Evolutionary conservation across 1,139 yeast genomes (phyloP).

Genomic region (Torulaspora pretoriensis): DNA sequence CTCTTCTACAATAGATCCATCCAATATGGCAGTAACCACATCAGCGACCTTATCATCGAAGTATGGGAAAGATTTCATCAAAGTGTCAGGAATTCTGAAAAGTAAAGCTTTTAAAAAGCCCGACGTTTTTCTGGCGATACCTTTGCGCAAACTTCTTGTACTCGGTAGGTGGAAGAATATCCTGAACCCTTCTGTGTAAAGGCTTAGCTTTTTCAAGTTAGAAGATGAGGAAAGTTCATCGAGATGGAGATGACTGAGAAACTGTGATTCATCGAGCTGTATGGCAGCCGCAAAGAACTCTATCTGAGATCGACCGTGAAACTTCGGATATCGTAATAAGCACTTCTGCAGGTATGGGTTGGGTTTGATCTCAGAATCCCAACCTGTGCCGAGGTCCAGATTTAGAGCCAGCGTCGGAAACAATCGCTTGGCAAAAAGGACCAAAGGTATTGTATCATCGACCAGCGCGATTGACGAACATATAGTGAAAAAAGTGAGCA

Average conservation of each 20-base stretch:
- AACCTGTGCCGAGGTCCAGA: slow-evolving; percentile 19
- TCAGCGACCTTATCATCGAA: slow-evolving; percentile 29
- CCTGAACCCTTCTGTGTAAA: slow-evolving; percentile 35
- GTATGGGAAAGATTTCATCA: slow-evolving; percentile 27
- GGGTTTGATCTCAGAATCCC: slow-evolving; percentile 20
- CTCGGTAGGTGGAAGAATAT: slow-evolving; percentile 31
- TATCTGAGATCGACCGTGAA: slow-evolving; percentile 27
- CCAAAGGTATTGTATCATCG: slow-evolving; percentile 23
- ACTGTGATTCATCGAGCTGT: slow-evolving; percentile 24
- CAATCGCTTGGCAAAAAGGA: slow-evolving; percentile 29
- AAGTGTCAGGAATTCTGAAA: slow-evolving; percentile 27
- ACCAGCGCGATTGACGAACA: slow-evolving; percentile 29
- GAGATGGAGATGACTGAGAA: slow-evolving; percentile 23
- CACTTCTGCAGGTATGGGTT: slow-evolving; percentile 24
- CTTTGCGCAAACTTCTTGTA: slow-evolving; percentile 19
- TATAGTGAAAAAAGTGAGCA: slow-evolving; percentile 25
- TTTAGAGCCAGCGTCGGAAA: slow-evolving; percentile 23
- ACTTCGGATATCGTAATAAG: slow-evolving; percentile 22
- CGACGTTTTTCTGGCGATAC: slow-evolving; percentile 22
- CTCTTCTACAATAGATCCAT: slow-evolving; percentile 25
- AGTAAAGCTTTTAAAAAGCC: slow-evolving; percentile 28
- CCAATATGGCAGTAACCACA: slow-evolving; percentile 27
- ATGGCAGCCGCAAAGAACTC: slow-evolving; percentile 34
- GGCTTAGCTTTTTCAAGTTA: slow-evolving; percentile 23
- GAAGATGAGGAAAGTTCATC: slow-evolving; percentile 20